Evolutionary conservation across 441 rosid species (phyloP), one percentile per base, ranked within the genome.

Genomic region (Codiaeum variegatum): DNA sequence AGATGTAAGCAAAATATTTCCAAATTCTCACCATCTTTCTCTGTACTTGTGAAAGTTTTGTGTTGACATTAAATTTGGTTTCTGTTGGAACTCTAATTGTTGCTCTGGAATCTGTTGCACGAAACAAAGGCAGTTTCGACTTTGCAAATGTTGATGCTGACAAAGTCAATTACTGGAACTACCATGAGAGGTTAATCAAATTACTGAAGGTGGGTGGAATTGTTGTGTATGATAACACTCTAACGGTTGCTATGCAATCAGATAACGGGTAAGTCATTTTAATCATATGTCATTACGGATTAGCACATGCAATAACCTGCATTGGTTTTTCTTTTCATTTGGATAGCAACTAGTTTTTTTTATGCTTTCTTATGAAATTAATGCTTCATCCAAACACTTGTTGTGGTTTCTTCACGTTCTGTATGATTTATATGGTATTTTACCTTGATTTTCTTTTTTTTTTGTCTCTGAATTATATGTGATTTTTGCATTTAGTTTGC

Each of bases 141-240:
- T 90, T 85, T 51, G 92, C 87, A 34, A 88, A 71, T 59, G 94
- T 90, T 28, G 91, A 92, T 62, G 96, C 93, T 3, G 88, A 90
- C 75, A 90, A 92, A 69, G 76, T 5, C 4, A 85, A 85, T 56
- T 83, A 80, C 68, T 59, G 64, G 71, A 85, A 88, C 46, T 90
- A 90, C 81, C 91, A 85, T 60, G 91, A 88, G 78, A 82, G 84
- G 82, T 70, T 89, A 15, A 66, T 86, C 83, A 86, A 84, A 51
- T 73, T 88, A 19, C 19, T 88, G 56, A 90, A 79, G 77, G 75
- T 83, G 34, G 90, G 94, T 12, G 94, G 97, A 29, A 58, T 88
- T 0, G 78, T 83, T 29, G 80, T 84, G 21, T 90, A 89, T 67
- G 90, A 90, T 69, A 89, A 90, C 74, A 87, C 91, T 2, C 87